A percentile compares a stretch with the other conserved stretches of the same genome.
Conservation (phyloP, 148 eudicot genomes). For the Dianthus caryophyllus region DNA sequence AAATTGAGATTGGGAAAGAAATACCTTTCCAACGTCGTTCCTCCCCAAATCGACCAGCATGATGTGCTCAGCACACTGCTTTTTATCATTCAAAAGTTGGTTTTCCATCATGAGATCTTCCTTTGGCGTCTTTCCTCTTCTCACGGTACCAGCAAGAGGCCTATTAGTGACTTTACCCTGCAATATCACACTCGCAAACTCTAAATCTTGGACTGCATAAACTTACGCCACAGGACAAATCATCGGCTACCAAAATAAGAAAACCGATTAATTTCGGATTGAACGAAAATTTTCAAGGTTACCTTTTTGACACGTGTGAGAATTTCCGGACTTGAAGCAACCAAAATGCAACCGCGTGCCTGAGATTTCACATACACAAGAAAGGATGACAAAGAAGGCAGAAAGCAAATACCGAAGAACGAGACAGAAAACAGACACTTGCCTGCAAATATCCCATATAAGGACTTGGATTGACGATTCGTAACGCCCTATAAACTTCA, state of each 20-base stretch:
- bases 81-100: constrained; percentile 77
- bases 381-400: not conserved
- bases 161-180: constrained; percentile 80
- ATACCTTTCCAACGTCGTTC: constrained; percentile 99
- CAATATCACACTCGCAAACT: constrained; percentile 13
- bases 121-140: constrained; percentile 89
- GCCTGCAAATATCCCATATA: constrained; percentile 97
- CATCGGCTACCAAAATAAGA: not conserved
- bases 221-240: too few relatives aligned
- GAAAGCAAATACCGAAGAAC: not conserved
- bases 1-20: constrained; percentile 16
- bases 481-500: constrained; percentile 93
- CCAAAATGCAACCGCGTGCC: constrained; percentile 96
- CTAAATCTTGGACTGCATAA: constrained; percentile 15
- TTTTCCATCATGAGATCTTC: constrained; percentile 87
- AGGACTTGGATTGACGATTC: constrained; percentile 98
- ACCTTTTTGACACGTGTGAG: constrained; percentile 94
- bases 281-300: constrained; percentile 1
- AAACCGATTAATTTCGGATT: not conserved
- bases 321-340: constrained; percentile 99
- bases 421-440: constrained; percentile 14
- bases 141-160: constrained; percentile 90
- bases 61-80: constrained; percentile 96
- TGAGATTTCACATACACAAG: constrained; percentile 27
- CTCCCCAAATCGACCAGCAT: constrained; percentile 99